Base-by-base conservation (phyloP, 2,329 filamentous ascomycete species). In the Hypoxylon sp. region DNA sequence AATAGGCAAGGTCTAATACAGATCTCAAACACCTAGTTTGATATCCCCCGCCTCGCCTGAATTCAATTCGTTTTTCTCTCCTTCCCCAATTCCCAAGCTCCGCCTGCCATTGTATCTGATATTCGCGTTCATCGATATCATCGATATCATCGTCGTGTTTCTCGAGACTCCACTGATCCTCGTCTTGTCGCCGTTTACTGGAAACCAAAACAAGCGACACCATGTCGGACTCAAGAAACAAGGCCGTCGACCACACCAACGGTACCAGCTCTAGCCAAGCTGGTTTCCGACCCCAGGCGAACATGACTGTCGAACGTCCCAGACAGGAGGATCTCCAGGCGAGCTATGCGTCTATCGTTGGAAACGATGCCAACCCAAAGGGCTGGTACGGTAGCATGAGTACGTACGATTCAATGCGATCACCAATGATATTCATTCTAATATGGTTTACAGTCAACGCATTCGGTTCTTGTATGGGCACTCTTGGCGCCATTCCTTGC, bases 371-470 rank as follows among this genome's bases (percentile, higher is more conserved):
- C 33, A 88, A 88, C 71, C 87, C 89, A 56, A 90, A 95, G 79
- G 92, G 93, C 77, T 98, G 94, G 94, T 99, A 98, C 77, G 94
- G 94, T 22, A 83, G 83, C 68, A 93, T 98, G 90, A 65, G 69
- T 71, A 71, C 6, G 66, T 71, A 71, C 6, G 66, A 40, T 57
- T 56, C 4, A 44, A 54, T 35, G 25, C 44, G n/a, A 25, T 17
- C 35, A 0, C 27, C 5, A 42, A 57, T 54, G 2, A 55, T 50
- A 60, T 46, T 6, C 17, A 25, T 58, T 30, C 20, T 44, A 33
- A 72, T 64, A 89, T 89, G 30, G 2, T 60, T 49, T 7, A 7
- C 22, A 71, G 69, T 97, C 81, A 92, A 95, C 79, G 81, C 84
- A 14, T 83, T 98, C 6, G 96, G 96, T 72, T 79, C 87, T 58